Base-by-base conservation (phyloP, 225 moss, liverwort and hornwort genomes). In the Bryoerythrophyllum caledonicum region DNA sequence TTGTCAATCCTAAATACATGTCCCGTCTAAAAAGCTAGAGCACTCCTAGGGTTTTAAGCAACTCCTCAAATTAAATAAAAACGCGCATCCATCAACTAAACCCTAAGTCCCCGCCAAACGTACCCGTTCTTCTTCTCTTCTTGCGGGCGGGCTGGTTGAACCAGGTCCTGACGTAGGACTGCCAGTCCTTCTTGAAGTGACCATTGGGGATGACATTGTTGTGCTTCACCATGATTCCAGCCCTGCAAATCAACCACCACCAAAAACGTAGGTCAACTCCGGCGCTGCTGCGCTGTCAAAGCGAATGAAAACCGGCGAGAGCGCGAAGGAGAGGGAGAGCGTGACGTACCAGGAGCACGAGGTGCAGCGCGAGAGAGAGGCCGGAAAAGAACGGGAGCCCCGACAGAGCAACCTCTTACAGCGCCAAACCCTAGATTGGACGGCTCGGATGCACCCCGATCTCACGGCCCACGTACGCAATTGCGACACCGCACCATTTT, bases 111-210 rank as follows among this genome's bases (percentile, higher is more conserved):
- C 44, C 27, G 27, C 35, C 43, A 23, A 14, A 26, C 28, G 38
- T 81, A 88, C 88, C 86, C 10, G 84, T 80, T 58, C 89, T 75
- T 91, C 89, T 89, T 76, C 86, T 82, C 53, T 85, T 86, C 76
- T 91, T 91, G 81, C 86, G 82, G 19, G 91, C 85, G 10, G 88
- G 93, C 81, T 93, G 91, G 84, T 93, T 93, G 89, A 93, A 91
- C 93, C 93, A 93, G 16, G 91, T 93, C 80, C 70, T 83, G 64
- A 93, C 91, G 48, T 93, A 89, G 21, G 78, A 76, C 80, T 93
- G 91, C 93, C 91, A 91, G 55, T 88, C 91, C 82, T 93, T 93
- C 82, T 93, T 93, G 93, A 93, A 93, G 54, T 93, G 93, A 21
- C 91, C 91, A 46, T 93, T 89, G 0, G 93, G 91, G 23, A 93